Percentiles rank a stretch among this genome's conserved stretches.
These are phyloP conservation scores for Epichloe typhina DNA, from an alignment of 2,329 filamentous ascomycete genomes.

Conservation along the genomic window DNA sequence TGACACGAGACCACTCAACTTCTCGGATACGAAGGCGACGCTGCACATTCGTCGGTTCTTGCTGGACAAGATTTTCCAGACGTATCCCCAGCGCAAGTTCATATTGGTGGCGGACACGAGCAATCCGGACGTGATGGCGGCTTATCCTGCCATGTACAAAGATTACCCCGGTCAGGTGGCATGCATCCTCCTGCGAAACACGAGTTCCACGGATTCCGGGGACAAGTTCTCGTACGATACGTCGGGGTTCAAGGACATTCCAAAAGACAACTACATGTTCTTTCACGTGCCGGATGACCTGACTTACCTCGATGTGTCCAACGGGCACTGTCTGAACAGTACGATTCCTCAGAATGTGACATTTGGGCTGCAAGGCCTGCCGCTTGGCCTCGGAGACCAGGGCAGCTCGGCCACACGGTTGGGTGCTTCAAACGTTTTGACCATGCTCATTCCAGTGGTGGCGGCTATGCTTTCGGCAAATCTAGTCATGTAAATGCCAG, in stretches of 20 bases:
- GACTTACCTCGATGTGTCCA: constrained; percentile 48
- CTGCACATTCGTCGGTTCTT: constrained; percentile 58
- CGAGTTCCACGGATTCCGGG: constrained; percentile 50
- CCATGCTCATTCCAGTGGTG: constrained; percentile 10
- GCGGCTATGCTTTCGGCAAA: constrained; percentile 11
- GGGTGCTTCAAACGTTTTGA: constrained; percentile 10
- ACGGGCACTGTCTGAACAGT: constrained; percentile 54
- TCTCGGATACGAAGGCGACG: constrained; percentile 61
- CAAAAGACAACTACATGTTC: constrained; percentile 64
- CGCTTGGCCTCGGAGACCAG: constrained; percentile 28
- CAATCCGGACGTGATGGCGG: constrained; percentile 64
- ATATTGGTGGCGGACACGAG: constrained; percentile 64
- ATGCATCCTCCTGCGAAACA: constrained; percentile 68
- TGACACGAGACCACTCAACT: constrained; percentile 67
- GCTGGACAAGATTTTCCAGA: constrained; percentile 59
- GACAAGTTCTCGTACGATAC: constrained; percentile 69
- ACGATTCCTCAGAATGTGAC: constrained; percentile 58
- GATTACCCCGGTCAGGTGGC: constrained; percentile 59
- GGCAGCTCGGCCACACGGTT: constrained; percentile 17
- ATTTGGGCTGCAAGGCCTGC: constrained; percentile 50
- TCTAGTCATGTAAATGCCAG: neutral
- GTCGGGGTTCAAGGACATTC: constrained; percentile 51
- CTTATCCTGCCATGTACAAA: constrained; percentile 45
- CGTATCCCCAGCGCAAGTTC: constrained; percentile 63
- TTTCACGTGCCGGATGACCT: constrained; percentile 62